A percentile compares a stretch with the other conserved stretches of the same genome.
These are phyloP conservation scores for Lithohypha guttulata DNA, from an alignment of 2,329 filamentous ascomycete genomes.

Conservation along the genomic window DNA sequence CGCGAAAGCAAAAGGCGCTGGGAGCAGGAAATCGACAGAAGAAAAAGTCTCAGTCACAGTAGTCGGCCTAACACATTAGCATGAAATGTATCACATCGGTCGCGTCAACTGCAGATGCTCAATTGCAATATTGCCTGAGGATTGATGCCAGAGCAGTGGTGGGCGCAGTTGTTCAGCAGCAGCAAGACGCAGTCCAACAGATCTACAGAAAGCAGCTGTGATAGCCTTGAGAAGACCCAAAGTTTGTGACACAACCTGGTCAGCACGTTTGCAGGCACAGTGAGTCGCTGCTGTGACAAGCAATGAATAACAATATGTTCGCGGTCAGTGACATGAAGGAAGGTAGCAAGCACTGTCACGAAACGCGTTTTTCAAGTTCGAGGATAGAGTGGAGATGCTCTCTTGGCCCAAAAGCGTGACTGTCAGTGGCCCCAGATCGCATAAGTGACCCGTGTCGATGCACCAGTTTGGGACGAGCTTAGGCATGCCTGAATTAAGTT, in stretches of 20 bases:
- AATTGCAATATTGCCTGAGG: neutral
- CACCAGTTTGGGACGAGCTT: no score
- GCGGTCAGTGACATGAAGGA: no score
- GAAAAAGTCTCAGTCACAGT: no score
- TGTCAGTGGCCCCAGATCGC: no score
- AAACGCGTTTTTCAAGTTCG: neutral
- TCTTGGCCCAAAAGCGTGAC: no score
- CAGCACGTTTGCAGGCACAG: neutral
- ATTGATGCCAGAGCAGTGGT: constrained; percentile 4
- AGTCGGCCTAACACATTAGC: constrained; percentile 2
- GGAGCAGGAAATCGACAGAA: constrained; percentile 3
- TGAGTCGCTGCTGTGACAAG: neutral
- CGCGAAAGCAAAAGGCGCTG: constrained; percentile 2
- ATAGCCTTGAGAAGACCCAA: neutral
- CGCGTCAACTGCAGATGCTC: neutral
- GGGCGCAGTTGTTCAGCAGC: constrained; percentile 6
- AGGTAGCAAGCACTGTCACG: no score
- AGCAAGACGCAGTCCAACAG: constrained; percentile 7
- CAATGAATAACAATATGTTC: neutral
- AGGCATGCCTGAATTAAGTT: no score
- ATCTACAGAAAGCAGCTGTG: constrained; percentile 2
- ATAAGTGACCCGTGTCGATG: no score
- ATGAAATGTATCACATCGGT: constrained; percentile 7
- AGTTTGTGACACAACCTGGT: neutral
- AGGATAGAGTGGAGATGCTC: no score